phyloP scores from a whole-genome alignment of 345 rosid species.

The Corchorus olitorius region DNA sequence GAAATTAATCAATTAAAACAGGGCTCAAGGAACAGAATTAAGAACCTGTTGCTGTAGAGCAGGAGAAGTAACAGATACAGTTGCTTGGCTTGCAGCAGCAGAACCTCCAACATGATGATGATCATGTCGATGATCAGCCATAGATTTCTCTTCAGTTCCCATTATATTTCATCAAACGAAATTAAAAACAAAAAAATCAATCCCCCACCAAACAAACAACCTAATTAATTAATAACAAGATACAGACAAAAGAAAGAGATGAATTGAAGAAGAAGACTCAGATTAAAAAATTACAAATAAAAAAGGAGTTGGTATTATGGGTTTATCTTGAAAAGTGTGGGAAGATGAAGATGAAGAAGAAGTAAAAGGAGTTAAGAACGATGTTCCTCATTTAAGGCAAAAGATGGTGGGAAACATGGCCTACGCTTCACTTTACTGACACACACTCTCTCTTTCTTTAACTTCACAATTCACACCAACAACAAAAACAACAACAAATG shows the following conservation, averaged over 20 bases:
- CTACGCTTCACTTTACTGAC: constrained; percentile 17
- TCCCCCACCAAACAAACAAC: constrained; percentile 15
- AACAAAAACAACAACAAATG: not conserved
- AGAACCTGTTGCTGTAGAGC: constrained; percentile 33
- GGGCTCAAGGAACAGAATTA: not conserved
- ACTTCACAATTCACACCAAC: not conserved
- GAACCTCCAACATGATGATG: constrained; percentile 13
- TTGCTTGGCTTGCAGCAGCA: constrained; percentile 27
- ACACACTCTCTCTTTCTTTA: constrained; percentile 3
- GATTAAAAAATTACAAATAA: not conserved
- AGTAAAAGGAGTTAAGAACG: not conserved
- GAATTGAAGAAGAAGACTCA: not conserved
- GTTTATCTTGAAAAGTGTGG: constrained; percentile 13
- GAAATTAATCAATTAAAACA: not conserved
- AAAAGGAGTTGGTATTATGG: not conserved
- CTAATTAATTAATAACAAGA: not conserved
- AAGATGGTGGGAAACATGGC: constrained; percentile 22
- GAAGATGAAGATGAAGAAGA: not conserved
- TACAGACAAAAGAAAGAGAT: not conserved
- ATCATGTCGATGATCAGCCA: constrained; percentile 1
- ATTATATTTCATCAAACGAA: constrained; percentile 19
- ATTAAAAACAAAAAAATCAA: constrained; percentile 1
- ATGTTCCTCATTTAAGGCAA: constrained; percentile 29
- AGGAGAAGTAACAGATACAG: constrained; percentile 16
- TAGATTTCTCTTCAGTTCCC: constrained; percentile 33